Evolutionary conservation across 805 yeast genomes (phyloP).

Genomic region (Candida parachauliodes): DNA sequence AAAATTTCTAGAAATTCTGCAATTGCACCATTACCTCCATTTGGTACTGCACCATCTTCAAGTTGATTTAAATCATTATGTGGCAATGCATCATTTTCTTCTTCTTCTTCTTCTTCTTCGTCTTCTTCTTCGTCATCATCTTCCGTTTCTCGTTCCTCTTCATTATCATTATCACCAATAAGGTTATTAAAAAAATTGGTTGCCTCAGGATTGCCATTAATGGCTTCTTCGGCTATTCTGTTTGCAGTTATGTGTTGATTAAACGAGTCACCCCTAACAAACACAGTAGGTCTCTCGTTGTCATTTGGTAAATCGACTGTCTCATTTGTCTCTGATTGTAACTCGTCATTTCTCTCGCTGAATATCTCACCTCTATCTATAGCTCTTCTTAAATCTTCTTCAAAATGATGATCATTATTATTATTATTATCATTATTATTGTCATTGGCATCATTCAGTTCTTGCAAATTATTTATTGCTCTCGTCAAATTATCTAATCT

Average conservation of each 20-base stretch:
- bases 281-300: conserved; percentile 4
- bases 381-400: conserved; percentile 19
- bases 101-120: conserved; percentile 11
- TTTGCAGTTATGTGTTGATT: neutral
- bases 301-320: conserved; percentile 11
- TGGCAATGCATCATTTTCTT: conserved; percentile 6
- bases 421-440: conserved; percentile 6
- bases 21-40: conserved; percentile 16
- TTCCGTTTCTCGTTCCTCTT: neutral
- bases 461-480: conserved; percentile 26
- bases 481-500: conserved; percentile 23
- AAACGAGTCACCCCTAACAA: neutral
- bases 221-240: neutral
- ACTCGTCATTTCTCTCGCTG: neutral
- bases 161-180: neutral
- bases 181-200: neutral
- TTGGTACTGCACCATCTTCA: conserved; percentile 12
- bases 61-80: conserved; percentile 4
- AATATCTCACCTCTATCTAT: conserved; percentile 12
- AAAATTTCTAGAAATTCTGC: conserved; percentile 31
- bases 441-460: conserved; percentile 6
- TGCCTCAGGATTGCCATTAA: conserved; percentile 1
- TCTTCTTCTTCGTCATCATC: conserved; percentile 4
- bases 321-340: neutral
- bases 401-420: conserved; percentile 3